Evolutionary conservation across 805 yeast genomes (phyloP).

Genomic region (Cyberlindnera bimundalis): DNA sequence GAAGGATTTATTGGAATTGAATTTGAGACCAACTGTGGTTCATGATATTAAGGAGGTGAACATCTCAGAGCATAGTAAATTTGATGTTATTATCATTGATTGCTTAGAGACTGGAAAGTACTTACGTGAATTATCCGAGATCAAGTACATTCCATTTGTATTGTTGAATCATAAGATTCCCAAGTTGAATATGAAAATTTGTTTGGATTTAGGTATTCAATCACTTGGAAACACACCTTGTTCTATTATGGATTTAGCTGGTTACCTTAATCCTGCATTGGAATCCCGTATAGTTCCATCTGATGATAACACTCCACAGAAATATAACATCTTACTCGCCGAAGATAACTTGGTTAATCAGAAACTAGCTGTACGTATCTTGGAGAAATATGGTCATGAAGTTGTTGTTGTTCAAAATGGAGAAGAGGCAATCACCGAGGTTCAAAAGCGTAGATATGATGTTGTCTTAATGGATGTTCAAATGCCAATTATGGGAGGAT

Average conservation of each 20-base stretch:
- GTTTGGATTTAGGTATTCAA: conserved; percentile 82
- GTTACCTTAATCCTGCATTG: conserved; percentile 78
- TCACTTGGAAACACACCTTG: conserved; percentile 90
- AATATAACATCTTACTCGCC: conserved; percentile 72
- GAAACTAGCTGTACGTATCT: conserved; percentile 77
- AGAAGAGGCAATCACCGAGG: conserved; percentile 72
- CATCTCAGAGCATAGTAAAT: conserved; percentile 48
- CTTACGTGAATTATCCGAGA: conserved; percentile 66
- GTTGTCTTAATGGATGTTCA: conserved; percentile 89
- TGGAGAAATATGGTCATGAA: conserved; percentile 80
- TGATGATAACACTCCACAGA: conserved; percentile 72
- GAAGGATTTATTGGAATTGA: conserved; percentile 47
- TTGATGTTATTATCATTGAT: conserved; percentile 81
- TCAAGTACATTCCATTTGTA: conserved; percentile 83
- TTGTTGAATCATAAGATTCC: conserved; percentile 73
- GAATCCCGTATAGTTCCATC: conserved; percentile 80
- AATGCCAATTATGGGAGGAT: conserved; percentile 95
- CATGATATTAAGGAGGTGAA: conserved; percentile 54
- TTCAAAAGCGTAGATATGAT: conserved; percentile 63
- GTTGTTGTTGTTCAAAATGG: conserved; percentile 87
- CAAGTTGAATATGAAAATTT: conserved; percentile 72
- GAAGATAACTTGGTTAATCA: conserved; percentile 88
- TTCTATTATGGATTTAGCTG: conserved; percentile 74
- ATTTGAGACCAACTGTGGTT: conserved; percentile 61
- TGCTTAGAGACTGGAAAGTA: conserved; percentile 70